Conservation (phyloP, 768 basidiomycete species). For the Tricholoma matsutake region DNA sequence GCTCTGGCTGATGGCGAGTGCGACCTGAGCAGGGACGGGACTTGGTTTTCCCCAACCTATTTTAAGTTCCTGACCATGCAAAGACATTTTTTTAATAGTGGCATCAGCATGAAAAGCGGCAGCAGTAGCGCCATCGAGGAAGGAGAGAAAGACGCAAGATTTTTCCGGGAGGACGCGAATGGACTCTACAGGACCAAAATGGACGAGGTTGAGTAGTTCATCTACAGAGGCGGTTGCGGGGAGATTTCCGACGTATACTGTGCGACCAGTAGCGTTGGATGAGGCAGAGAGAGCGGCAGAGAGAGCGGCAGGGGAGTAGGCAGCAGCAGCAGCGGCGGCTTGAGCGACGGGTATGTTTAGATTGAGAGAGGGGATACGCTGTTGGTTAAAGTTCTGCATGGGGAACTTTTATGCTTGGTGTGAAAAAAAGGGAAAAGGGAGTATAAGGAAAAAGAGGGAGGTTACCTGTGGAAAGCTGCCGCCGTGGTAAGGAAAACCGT, state of each 20-base stretch:
- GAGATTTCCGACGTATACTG: conserved; percentile 96
- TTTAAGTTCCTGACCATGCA: conserved; percentile 96
- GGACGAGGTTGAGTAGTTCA: conserved; percentile 95
- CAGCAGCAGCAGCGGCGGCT: conserved; percentile 40
- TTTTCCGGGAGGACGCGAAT: conserved; percentile 96
- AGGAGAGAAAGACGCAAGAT: conserved; percentile 96
- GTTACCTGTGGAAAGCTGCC: conserved; percentile 64
- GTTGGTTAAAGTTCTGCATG: conserved; percentile 45
- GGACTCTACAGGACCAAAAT: conserved; percentile 94
- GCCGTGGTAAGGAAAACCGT: conserved; percentile 66
- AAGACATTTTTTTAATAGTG: conserved; percentile 85
- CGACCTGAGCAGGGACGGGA: conserved; percentile 82
- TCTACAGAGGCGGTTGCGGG: conserved; percentile 95
- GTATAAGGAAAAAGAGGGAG: conserved; percentile 7
- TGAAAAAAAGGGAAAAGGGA: conserved; percentile 1
- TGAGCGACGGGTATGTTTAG: conserved; percentile 69
- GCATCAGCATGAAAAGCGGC: conserved; percentile 98
- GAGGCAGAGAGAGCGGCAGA: conserved; percentile 70
- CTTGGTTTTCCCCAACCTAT: conserved; percentile 98
- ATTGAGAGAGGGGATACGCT: conserved; percentile 63
- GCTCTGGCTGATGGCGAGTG: conserved; percentile 84
- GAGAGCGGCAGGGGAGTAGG: conserved; percentile 77
- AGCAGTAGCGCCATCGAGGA: conserved; percentile 90
- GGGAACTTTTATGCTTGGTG: conserved; percentile 18
- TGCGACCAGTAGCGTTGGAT: conserved; percentile 72